Conservation (phyloP, 2,329 filamentous ascomycete species). For the Fusarium burgessii region DNA sequence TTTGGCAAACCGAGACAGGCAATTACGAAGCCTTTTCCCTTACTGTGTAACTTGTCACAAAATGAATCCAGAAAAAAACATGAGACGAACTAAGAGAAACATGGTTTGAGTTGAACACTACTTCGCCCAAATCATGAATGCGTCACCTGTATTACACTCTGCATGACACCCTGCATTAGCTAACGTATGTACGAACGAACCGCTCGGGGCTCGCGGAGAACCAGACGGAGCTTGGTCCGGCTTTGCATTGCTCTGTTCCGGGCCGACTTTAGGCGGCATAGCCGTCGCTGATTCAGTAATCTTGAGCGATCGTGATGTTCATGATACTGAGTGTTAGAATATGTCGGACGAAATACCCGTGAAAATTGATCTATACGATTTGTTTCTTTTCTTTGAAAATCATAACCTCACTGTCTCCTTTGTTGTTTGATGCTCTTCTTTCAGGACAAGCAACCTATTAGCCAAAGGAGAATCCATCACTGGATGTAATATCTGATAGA, state of each 20-base stretch:
- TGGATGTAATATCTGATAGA: not conserved
- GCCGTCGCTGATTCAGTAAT: not conserved
- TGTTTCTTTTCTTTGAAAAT: not conserved
- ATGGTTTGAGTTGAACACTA: conserved; percentile 3
- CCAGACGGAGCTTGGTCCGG: conserved; percentile 3
- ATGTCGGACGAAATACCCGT: not conserved
- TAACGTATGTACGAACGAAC: not conserved
- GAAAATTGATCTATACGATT: not conserved
- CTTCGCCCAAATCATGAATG: not conserved
- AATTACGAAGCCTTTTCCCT: conserved; percentile 23
- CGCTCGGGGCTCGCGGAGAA: conserved; percentile 23
- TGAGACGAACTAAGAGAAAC: conserved; percentile 3
- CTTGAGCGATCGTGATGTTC: not conserved
- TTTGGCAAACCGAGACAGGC: conserved; percentile 26
- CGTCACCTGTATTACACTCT: conserved; percentile 9
- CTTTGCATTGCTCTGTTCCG: conserved; percentile 16
- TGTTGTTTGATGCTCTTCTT: not conserved
- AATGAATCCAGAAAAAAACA: not conserved
- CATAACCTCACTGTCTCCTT: not conserved
- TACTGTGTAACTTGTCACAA: conserved; percentile 19
- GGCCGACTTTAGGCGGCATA: conserved; percentile 26
- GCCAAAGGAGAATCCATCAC: not conserved
- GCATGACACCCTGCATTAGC: conserved; percentile 17
- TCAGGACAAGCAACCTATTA: not conserved
- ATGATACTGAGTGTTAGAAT: not conserved